Percentiles rank a stretch among this genome's conserved stretches.
phyloP scores from a whole-genome alignment of 1,139 yeast genomes.

The Arxiozyma slooffiae region DNA sequence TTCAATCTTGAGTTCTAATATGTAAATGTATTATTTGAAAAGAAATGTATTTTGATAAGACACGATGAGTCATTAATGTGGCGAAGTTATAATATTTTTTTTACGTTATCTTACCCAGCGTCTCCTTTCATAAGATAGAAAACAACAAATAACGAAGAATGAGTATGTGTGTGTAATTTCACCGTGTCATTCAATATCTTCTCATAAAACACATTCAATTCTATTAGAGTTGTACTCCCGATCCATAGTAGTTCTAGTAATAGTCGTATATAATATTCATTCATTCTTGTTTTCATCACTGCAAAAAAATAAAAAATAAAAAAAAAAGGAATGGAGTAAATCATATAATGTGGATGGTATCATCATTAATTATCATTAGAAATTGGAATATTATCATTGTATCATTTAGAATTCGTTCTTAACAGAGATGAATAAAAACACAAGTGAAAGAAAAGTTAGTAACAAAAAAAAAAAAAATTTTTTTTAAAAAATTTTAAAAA shows the following conservation, averaged over 20 bases:
- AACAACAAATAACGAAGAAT: too few relatives aligned
- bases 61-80: neutral
- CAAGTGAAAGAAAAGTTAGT: conserved; percentile 8
- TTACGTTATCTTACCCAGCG: too few relatives aligned
- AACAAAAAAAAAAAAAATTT: conserved; percentile 9
- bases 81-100: too few relatives aligned
- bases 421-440: conserved; percentile 1
- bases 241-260: neutral
- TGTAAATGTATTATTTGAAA: neutral
- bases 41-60: neutral
- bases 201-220: neutral
- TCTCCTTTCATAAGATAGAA: neutral
- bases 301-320: conserved; percentile 3
- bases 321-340: neutral
- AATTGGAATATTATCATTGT: conserved; percentile 1
- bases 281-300: conserved; percentile 1
- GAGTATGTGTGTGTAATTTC: neutral
- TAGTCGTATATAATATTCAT: conserved; percentile 3
- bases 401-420: neutral
- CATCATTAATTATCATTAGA: neutral
- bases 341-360: neutral
- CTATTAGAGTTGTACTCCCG: neutral
- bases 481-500: too few relatives aligned
- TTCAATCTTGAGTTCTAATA: neutral
- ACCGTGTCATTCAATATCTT: neutral